Evolutionary conservation across 306 rosid genomes (phyloP), one percentile per base, ranked within the genome.

Genomic region (Dalbergia cochinchinensis): DNA sequence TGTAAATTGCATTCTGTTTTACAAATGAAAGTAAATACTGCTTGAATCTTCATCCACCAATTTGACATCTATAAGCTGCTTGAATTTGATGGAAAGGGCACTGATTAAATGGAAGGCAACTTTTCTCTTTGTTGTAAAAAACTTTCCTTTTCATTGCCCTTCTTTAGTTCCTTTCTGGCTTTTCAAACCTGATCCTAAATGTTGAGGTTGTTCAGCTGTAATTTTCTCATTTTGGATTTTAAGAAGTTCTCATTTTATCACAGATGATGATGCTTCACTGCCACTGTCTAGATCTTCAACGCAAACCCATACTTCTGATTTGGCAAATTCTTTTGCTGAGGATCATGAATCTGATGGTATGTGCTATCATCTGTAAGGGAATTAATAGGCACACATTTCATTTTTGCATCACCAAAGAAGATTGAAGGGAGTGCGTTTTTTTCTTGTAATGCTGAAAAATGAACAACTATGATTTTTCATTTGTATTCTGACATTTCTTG

Each of bases 331-430:
- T 14, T 80, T 80, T 44, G 60, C 77, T 0, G 96, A 84, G 69
- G 93, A 87, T 74, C 88, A 73, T 0, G 96, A 90, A 63, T 81
- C 87, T 26, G 91, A 87, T 76, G 91, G 97, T 94, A 85, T 75
- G 86, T 71, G 50, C 60, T 9, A 15, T 71, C 63, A 76, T 60
- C 57, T 61, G 45, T 41, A 11, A 62, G 34, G 68, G 61, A 67
- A 33, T 62, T 54, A 15, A 9, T 31, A 69, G 37, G 35, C 48
- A 78, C 9, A 12, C 64, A 26, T 68, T 58, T 79, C 57, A 54
- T 48, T 37, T 61, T 54, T 65, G 55, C 61, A 48, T 63, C 50
- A 58, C 72, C 79, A 74, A 47, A 71, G 63, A 76, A n/a, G 41
- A 51, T 39, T 63, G 16, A 4, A 64, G 26, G 47, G 63, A 35